phyloP scores from a whole-genome alignment of 768 basidiomycete genomes.

The Suillus weaverae region DNA sequence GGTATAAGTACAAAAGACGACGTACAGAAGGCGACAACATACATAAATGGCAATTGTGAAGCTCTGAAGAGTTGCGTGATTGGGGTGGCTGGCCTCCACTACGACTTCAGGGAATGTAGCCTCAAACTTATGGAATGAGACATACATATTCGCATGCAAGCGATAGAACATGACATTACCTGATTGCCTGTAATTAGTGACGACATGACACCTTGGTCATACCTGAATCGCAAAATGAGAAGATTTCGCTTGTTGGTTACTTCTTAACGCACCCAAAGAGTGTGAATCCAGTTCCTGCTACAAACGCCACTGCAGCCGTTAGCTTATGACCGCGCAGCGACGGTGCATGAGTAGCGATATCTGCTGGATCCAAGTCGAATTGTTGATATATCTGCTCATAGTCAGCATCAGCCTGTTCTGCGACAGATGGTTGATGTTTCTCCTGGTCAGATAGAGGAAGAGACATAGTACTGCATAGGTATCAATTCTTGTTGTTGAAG shows the following conservation, averaged over 20 bases:
- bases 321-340: conserved; percentile 27
- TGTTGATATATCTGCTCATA: neutral
- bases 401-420: neutral
- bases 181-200: conserved; percentile 38
- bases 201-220: conserved; percentile 47
- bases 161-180: conserved; percentile 9
- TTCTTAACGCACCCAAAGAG: conserved; percentile 34
- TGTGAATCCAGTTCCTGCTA: conserved; percentile 39
- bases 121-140: conserved; percentile 32
- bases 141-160: neutral
- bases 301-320: conserved; percentile 34
- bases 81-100: conserved; percentile 22
- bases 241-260: neutral
- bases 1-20: neutral
- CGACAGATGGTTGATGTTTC: neutral
- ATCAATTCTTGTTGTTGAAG: too few species aligned
- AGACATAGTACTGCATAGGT: neutral
- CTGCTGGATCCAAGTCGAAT: conserved; percentile 11
- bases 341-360: conserved; percentile 24
- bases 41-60: conserved; percentile 42
- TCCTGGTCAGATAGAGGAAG: neutral
- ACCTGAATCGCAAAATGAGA: conserved; percentile 21
- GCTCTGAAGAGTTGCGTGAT: conserved; percentile 38
- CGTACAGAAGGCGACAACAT: conserved; percentile 4
- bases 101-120: conserved; percentile 39